Evolutionary conservation across 768 basidiomycete species (phyloP), one percentile per base, ranked within the genome.

Genomic region (Hebeloma cylindrosporum): DNA sequence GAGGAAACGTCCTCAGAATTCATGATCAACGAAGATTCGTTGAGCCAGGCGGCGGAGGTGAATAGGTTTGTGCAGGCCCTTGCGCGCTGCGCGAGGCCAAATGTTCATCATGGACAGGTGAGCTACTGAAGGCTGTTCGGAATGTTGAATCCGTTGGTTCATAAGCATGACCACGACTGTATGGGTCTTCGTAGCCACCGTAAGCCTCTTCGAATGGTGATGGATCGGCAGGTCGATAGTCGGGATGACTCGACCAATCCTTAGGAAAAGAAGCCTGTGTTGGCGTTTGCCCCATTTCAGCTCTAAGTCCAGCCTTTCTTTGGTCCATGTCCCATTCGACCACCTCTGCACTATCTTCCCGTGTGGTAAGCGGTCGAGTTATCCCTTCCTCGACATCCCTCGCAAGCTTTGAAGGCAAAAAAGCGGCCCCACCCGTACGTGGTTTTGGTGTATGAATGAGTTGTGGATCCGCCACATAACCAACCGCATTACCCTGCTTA

Each of bases 381-480:
- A 36, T 39, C 1, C 41, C 48, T 23, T 52, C 50, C 40, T 58
- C 56, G 11, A 50, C 45, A 34, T 53, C 56, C 20, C 53, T 40
- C 1, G 58, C 43, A 28, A 46, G 46, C 3, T 23, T 40, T 4
- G 44, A 21, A 7, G 39, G 21, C 4, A 51, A 23, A 33, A 51
- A 46, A 7, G 45, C 17, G 29, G 48, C 28, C 9, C 28, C 32
- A 23, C 32, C 27, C 20, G 45, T 45, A 43, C 65, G 68, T 14
- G 81, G 80, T 41, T 74, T 69, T 6, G 82, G 81, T 7, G 79
- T 77, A 25, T 53, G 37, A 29, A 75, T 63, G 42, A 83, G 60
- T 25, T 52, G 67, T 17, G 72, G 72, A 40, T 77, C 74, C 7
- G 63, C 23, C 7, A 67, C 54, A 51, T 76, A 73, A 16, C 79